Evolutionary conservation across 257 asterid genomes (phyloP).

Genomic region (Linaria vulgaris): DNA sequence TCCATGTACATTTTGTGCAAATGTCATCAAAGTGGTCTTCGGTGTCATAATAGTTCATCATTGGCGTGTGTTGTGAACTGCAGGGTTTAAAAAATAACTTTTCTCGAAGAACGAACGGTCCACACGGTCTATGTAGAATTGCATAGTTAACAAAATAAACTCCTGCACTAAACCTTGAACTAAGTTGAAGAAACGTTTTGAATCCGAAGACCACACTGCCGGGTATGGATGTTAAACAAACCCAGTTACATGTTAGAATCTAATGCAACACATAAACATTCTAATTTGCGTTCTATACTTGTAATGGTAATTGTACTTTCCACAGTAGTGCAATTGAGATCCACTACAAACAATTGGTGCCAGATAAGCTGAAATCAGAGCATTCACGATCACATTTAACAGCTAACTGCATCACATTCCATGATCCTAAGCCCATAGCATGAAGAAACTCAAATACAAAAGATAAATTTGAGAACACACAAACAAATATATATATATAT

Average conservation of each 20-base stretch:
- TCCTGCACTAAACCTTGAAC: background rate
- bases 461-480: background rate
- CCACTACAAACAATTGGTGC: background rate
- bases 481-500: constrained; percentile 1
- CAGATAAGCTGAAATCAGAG: background rate
- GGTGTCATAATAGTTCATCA: background rate
- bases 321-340: constrained; percentile 1
- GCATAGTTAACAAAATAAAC: constrained; percentile 8
- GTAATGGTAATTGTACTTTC: background rate
- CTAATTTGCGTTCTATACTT: constrained; percentile 5
- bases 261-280: constrained; percentile 1
- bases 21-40: background rate
- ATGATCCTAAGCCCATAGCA: background rate
- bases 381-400: background rate
- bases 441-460: constrained; percentile 11
- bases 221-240: background rate
- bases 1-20: background rate
- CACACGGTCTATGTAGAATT: background rate
- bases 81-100: background rate
- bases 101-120: constrained; percentile 5
- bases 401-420: constrained; percentile 13
- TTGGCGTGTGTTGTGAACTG: background rate
- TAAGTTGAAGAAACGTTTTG: constrained; percentile 4
- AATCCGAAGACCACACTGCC: background rate
- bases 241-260: constrained; percentile 1